phyloP scores from a whole-genome alignment of 805 yeast genomes.

The Hanseniaspora opuntiae region DNA sequence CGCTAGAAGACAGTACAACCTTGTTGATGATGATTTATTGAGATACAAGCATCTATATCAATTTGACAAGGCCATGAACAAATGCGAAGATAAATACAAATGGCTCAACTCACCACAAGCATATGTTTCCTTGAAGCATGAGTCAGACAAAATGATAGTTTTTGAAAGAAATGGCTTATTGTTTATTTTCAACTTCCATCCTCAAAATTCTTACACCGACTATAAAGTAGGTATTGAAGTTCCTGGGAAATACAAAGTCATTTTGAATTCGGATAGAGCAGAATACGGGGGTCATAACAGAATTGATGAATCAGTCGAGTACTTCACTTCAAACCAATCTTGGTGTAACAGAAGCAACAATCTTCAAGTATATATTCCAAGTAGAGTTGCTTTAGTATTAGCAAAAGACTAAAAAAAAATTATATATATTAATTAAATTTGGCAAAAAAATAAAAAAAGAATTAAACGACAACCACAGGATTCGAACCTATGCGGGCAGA shows the following conservation, averaged over 20 bases:
- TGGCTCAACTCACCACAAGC: slow-evolving; percentile 68
- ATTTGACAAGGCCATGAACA: slow-evolving; percentile 82
- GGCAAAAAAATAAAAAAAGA: slow-evolving; percentile 18
- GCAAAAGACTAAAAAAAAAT: slow-evolving; percentile 26
- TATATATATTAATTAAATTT: neutral
- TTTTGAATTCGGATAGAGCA: slow-evolving; percentile 58
- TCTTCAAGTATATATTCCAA: slow-evolving; percentile 69
- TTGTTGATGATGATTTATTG: slow-evolving; percentile 64
- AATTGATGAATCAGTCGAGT: slow-evolving; percentile 43
- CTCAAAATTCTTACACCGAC: slow-evolving; percentile 66
- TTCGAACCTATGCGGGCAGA: too few species aligned
- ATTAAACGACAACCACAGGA: slow-evolving; percentile 57
- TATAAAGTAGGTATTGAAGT: slow-evolving; percentile 80
- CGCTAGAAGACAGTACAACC: slow-evolving; percentile 87
- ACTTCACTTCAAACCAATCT: slow-evolving; percentile 53
- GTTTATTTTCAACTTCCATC: slow-evolving; percentile 84
- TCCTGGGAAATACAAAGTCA: slow-evolving; percentile 62
- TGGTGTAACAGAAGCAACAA: slow-evolving; percentile 77
- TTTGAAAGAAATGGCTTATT: slow-evolving; percentile 78
- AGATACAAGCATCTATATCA: slow-evolving; percentile 64
- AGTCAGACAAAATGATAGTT: slow-evolving; percentile 74
- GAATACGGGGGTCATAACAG: slow-evolving; percentile 75
- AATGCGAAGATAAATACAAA: slow-evolving; percentile 51
- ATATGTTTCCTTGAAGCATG: slow-evolving; percentile 77
- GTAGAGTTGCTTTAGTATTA: slow-evolving; percentile 52